A percentile compares a stretch with the other conserved stretches of the same genome.
These are phyloP conservation scores for Saccharomycopsis sp. DNA, from an alignment of 805 yeast genomes.

Conservation along the genomic window DNA sequence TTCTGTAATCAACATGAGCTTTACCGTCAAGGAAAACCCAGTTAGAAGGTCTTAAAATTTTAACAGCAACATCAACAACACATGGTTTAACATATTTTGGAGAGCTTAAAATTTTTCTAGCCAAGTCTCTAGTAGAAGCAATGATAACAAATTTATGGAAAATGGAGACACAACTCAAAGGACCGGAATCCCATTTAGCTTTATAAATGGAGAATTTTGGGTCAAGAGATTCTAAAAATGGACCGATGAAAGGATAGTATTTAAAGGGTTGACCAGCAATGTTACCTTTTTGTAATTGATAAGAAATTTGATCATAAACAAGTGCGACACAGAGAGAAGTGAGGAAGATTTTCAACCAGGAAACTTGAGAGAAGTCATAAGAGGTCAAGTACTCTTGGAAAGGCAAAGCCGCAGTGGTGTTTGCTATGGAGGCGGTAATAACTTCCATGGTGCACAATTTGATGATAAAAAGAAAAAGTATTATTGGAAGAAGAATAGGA, in stretches of 20 bases:
- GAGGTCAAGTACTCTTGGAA: background rate
- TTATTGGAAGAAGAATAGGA: no score
- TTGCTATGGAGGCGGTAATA: background rate
- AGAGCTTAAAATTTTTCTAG: constrained; percentile 76
- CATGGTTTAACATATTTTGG: constrained; percentile 92
- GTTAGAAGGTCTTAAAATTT: constrained; percentile 87
- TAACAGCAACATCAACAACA: constrained; percentile 94
- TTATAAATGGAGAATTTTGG: constrained; percentile 92
- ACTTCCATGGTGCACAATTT: background rate
- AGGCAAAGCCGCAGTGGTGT: background rate
- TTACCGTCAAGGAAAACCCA: constrained; percentile 98
- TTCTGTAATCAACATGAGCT: constrained; percentile 88
- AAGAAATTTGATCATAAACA: constrained; percentile 66
- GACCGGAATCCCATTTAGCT: constrained; percentile 93
- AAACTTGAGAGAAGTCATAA: constrained; percentile 19
- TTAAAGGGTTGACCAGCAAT: constrained; percentile 88
- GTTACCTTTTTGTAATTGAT: constrained; percentile 70
- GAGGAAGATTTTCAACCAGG: constrained; percentile 45
- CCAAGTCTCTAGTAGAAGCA: constrained; percentile 78
- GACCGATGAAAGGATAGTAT: constrained; percentile 93
- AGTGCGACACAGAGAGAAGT: constrained; percentile 38
- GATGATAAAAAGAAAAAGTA: background rate
- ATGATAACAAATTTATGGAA: constrained; percentile 97
- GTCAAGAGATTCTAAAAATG: constrained; percentile 86
- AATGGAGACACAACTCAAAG: constrained; percentile 90